Evolutionary conservation across 2,329 filamentous ascomycete genomes (phyloP).

Genomic region (Alternaria novae-zelandiae): DNA sequence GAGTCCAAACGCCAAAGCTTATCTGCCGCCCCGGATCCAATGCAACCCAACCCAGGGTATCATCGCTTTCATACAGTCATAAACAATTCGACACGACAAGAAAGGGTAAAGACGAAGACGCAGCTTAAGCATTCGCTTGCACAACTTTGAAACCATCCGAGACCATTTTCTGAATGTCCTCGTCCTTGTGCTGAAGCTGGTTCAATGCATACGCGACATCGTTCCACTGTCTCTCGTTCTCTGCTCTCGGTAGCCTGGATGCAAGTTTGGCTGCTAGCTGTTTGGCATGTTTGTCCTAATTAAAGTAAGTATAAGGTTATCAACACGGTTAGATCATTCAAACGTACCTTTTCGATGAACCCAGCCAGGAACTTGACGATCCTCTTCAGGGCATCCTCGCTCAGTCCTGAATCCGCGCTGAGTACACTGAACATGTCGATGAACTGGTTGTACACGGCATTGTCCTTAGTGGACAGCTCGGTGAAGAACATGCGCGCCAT

Average conservation of each 20-base stretch:
- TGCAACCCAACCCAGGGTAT: neutral
- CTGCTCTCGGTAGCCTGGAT: conserved; percentile 81
- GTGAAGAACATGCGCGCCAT: conserved; percentile 98
- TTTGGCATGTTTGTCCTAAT: conserved; percentile 92
- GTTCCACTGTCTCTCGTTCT: conserved; percentile 95
- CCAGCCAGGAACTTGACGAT: conserved; percentile 93
- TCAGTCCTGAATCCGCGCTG: conserved; percentile 78
- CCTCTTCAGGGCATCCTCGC: conserved; percentile 83
- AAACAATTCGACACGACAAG: neutral
- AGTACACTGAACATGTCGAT: conserved; percentile 98
- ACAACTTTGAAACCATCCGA: conserved; percentile 72
- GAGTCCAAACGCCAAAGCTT: neutral
- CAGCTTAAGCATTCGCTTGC: conserved; percentile 38
- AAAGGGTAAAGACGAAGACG: neutral
- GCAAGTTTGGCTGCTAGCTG: conserved; percentile 93
- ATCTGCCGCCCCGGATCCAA: neutral
- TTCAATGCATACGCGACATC: conserved; percentile 94
- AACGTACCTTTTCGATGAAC: conserved; percentile 90
- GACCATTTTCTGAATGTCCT: conserved; percentile 81
- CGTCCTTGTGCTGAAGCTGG: conserved; percentile 89
- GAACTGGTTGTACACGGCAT: conserved; percentile 99
- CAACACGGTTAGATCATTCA: neutral
- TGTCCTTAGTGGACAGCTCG: conserved; percentile 96
- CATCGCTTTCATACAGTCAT: neutral
- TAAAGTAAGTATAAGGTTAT: neutral